These are phyloP conservation scores for Marvania coccoides DNA, from an alignment of 139 green algal species.

Conservation along the genomic window DNA sequence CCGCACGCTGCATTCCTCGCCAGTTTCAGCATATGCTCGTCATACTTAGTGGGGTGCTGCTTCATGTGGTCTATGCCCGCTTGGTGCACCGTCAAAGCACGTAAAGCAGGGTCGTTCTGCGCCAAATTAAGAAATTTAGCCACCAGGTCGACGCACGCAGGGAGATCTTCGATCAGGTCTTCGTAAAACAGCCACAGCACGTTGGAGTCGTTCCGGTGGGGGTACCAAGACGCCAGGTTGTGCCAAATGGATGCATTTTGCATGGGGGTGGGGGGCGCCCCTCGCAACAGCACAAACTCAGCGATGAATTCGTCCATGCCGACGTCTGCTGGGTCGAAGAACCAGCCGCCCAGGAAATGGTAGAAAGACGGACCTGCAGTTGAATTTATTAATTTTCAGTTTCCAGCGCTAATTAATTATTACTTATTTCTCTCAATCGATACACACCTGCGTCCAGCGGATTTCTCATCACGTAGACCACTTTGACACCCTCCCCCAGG, in stretches of 20 bases:
- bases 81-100: slow-evolving; percentile 23
- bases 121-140: slow-evolving; percentile 26
- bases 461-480: slow-evolving; percentile 28
- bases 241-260: slow-evolving; percentile 25
- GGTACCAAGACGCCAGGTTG: slow-evolving; percentile 34
- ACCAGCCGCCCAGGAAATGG: slow-evolving; percentile 35
- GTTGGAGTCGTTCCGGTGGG: slow-evolving; percentile 18
- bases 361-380: slow-evolving; percentile 37
- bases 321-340: slow-evolving; percentile 13
- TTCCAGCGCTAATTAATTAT: no score
- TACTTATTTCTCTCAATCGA: no score
- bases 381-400: no score
- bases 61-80: slow-evolving; percentile 29
- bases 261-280: slow-evolving; percentile 3
- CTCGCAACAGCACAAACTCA: slow-evolving; percentile 25
- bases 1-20: neutral
- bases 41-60: slow-evolving; percentile 18
- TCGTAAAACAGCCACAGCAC: slow-evolving; percentile 44
- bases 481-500: slow-evolving; percentile 13
- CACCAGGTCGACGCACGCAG: slow-evolving; percentile 15
- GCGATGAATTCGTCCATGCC: slow-evolving; percentile 24
- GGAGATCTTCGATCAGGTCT: slow-evolving; percentile 30
- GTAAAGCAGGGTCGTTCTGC: slow-evolving; percentile 15
- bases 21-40: slow-evolving; percentile 7
- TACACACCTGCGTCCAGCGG: slow-evolving; percentile 28